A percentile compares a stretch with the other conserved stretches of the same genome.
Conservation (phyloP, 1,139 yeast species). For the Yamadazyma pseudoaaseri region DNA sequence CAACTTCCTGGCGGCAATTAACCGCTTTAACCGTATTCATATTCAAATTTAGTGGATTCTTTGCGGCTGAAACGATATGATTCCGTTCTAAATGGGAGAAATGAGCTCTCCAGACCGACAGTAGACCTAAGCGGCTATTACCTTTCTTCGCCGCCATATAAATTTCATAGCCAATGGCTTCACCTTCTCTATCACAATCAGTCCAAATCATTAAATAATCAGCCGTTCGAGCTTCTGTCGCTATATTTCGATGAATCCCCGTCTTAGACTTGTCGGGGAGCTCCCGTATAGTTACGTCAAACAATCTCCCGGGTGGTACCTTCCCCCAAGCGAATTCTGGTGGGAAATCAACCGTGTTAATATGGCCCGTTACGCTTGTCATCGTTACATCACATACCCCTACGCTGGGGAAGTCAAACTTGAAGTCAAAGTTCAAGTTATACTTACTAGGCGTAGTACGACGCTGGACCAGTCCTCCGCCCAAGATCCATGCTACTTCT, state of each 20-base stretch:
- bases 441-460: constrained; percentile 57
- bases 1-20: constrained; percentile 80
- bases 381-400: constrained; percentile 81
- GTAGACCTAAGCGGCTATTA: constrained; percentile 47
- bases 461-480: constrained; percentile 62
- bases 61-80: constrained; percentile 77
- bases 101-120: constrained; percentile 65
- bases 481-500: constrained; percentile 71
- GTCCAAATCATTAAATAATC: constrained; percentile 90
- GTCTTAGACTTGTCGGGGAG: constrained; percentile 27
- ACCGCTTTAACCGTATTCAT: constrained; percentile 80
- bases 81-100: constrained; percentile 83
- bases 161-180: constrained; percentile 88
- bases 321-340: constrained; percentile 66
- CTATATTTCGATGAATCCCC: constrained; percentile 48
- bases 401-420: constrained; percentile 54
- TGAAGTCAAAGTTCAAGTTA: constrained; percentile 79
- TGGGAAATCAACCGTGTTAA: constrained; percentile 66
- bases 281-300: constrained; percentile 60
- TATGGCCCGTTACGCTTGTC: constrained; percentile 91
- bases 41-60: constrained; percentile 62
- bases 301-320: constrained; percentile 64
- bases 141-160: constrained; percentile 61
- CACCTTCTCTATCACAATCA: constrained; percentile 98
- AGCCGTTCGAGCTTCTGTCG: constrained; percentile 59